Evolutionary conservation across 345 rosid species (phyloP).

Genomic region (Eucalyptus pauciflora): DNA sequence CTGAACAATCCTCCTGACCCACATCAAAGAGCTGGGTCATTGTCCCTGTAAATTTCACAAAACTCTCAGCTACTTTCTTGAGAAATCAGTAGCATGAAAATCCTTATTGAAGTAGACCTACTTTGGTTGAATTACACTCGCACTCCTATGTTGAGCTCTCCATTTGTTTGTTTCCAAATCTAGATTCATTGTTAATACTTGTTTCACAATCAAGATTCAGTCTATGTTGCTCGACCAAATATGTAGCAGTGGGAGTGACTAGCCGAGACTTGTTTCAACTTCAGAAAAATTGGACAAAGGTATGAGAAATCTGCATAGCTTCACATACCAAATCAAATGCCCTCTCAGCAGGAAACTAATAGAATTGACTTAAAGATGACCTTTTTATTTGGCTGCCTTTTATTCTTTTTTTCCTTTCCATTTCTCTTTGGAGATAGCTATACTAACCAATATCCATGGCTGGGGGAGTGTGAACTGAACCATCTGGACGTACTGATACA

Average conservation of each 20-base stretch:
- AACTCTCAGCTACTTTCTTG: neutral
- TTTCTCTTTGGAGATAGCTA: neutral
- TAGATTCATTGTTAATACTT: neutral
- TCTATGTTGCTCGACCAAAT: neutral
- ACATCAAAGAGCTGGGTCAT: slow-evolving; percentile 80
- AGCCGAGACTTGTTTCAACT: neutral
- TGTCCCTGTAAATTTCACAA: slow-evolving; percentile 34
- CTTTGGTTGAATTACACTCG: neutral
- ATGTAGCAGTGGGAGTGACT: neutral
- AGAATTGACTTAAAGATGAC: neutral
- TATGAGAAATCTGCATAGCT: neutral
- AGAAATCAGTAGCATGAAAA: neutral
- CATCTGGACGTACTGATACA: slow-evolving; percentile 69
- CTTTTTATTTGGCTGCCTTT: neutral
- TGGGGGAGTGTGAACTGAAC: slow-evolving; percentile 82
- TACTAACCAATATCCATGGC: slow-evolving; percentile 74
- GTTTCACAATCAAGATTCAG: neutral
- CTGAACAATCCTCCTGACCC: slow-evolving; percentile 90
- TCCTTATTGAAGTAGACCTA: neutral
- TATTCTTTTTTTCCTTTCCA: neutral
- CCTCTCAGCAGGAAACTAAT: neutral
- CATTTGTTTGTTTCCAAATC: neutral
- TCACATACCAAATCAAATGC: neutral
- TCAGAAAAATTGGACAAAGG: neutral
- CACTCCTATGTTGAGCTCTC: neutral